Evolutionary conservation across 805 yeast species (phyloP).

Genomic region (Kodamaea laetipori): DNA sequence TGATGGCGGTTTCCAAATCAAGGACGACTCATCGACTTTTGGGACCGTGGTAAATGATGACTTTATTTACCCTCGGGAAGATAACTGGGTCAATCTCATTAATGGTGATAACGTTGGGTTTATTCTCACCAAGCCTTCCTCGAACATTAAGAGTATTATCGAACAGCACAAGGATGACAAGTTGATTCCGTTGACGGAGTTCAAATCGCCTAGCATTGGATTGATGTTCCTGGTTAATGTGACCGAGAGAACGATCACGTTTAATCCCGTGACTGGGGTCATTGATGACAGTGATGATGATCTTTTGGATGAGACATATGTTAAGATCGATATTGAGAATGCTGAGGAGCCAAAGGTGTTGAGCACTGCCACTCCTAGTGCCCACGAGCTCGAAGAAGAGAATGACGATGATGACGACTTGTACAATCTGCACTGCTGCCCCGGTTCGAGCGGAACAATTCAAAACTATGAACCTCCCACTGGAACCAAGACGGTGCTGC

Average conservation of each 20-base stretch:
- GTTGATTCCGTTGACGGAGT: constrained; percentile 23
- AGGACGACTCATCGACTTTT: constrained; percentile 39
- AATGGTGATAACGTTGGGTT: constrained; percentile 37
- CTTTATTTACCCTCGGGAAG: constrained; percentile 23
- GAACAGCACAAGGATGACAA: constrained; percentile 16
- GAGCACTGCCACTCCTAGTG: constrained; percentile 3
- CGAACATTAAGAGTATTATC: constrained; percentile 19
- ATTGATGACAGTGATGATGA: constrained; percentile 13
- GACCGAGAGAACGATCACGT: constrained; percentile 16
- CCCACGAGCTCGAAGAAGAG: constrained; percentile 11
- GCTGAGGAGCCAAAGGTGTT: not conserved
- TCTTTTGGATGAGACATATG: constrained; percentile 8
- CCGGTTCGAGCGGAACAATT: constrained; percentile 3
- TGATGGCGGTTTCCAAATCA: constrained; percentile 24
- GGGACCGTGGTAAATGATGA: constrained; percentile 38
- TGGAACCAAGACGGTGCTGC: not conserved
- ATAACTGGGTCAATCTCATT: constrained; percentile 18
- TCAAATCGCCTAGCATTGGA: constrained; percentile 25
- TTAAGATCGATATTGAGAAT: not conserved
- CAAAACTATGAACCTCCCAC: not conserved
- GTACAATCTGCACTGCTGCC: not conserved
- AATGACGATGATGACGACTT: constrained; percentile 12
- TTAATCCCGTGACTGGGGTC: constrained; percentile 15
- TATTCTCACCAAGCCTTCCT: constrained; percentile 35
- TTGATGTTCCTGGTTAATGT: constrained; percentile 22